Conservation (phyloP, 106 monocot species). For the Dioscorea zingiberensis region DNA sequence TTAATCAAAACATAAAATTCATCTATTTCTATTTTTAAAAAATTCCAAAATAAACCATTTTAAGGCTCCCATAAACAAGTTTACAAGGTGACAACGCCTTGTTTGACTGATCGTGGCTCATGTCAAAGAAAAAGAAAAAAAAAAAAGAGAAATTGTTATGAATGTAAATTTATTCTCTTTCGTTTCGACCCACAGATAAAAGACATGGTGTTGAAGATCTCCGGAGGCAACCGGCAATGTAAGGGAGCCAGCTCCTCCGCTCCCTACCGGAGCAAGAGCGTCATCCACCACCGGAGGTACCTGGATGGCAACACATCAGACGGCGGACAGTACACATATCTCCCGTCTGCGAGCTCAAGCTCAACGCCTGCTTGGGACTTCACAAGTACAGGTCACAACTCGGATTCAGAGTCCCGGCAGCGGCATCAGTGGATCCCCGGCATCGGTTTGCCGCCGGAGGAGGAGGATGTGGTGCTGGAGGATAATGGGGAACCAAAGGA, state of each 20-base stretch:
- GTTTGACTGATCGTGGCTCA: no score
- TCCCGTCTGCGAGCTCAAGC: constrained; percentile 40
- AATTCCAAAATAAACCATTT: no score
- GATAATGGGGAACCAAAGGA: constrained; percentile 57
- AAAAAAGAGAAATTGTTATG: no score
- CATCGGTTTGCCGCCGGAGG: constrained; percentile 10
- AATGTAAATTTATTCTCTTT: no score
- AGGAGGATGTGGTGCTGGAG: constrained; percentile 35
- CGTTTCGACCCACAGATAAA: no score
- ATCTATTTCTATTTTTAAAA: no score
- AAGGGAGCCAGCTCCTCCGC: constrained; percentile 22
- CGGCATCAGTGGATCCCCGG: constrained; percentile 17
- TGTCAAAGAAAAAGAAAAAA: no score
- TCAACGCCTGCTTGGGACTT: constrained; percentile 81
- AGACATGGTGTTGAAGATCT: constrained; percentile 86
- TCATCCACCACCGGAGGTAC: constrained; percentile 16
- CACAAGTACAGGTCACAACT: constrained; percentile 6
- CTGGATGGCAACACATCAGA: constrained; percentile 23
- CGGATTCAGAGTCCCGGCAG: background rate
- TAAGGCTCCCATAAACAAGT: no score
- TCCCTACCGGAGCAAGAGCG: constrained; percentile 27
- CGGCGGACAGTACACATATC: constrained; percentile 25
- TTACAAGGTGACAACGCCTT: no score
- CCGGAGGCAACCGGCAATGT: constrained; percentile 58
- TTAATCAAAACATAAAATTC: no score